phyloP scores from a whole-genome alignment of 495 filamentous ascomycete species.

The Penicillium flavigenum region DNA sequence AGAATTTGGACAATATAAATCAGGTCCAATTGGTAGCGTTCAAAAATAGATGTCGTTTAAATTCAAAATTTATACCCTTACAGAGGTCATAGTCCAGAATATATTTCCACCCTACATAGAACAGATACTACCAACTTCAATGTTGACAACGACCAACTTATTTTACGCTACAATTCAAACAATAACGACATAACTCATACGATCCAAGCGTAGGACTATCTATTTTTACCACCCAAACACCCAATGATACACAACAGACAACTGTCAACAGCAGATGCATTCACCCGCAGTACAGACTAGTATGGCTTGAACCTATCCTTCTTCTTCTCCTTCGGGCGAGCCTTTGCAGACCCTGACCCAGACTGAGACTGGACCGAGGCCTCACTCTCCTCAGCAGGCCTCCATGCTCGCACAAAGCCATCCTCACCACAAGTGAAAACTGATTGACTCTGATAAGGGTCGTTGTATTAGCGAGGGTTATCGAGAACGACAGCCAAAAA shows the following conservation, averaged over 20 bases:
- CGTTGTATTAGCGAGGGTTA: not conserved
- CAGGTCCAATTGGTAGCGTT: not conserved
- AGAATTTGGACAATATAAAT: not conserved
- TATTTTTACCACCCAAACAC: conserved; percentile 22
- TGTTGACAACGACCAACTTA: not conserved
- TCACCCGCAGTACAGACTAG: conserved; percentile 21
- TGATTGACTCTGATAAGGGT: conserved; percentile 52
- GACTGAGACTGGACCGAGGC: conserved; percentile 21
- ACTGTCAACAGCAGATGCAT: conserved; percentile 9
- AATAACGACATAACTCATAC: not conserved
- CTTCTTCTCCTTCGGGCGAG: conserved; percentile 39
- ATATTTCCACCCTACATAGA: not conserved
- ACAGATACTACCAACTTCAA: not conserved
- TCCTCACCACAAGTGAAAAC: conserved; percentile 81
- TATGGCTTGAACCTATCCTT: conserved; percentile 48
- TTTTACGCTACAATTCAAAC: not conserved
- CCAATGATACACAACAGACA: conserved; percentile 24
- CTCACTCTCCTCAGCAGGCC: conserved; percentile 26
- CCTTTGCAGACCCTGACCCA: conserved; percentile 25
- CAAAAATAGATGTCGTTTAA: not conserved
- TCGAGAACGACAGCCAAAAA: not conserved
- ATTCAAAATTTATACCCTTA: not conserved
- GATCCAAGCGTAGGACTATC: conserved; percentile 3
- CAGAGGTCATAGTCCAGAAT: not conserved
- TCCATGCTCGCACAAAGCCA: conserved; percentile 59